Percentiles rank a stretch among this genome's conserved stretches.
phyloP scores from a whole-genome alignment of 2,329 filamentous ascomycete genomes.

The Biscogniauxia mediterranea region DNA sequence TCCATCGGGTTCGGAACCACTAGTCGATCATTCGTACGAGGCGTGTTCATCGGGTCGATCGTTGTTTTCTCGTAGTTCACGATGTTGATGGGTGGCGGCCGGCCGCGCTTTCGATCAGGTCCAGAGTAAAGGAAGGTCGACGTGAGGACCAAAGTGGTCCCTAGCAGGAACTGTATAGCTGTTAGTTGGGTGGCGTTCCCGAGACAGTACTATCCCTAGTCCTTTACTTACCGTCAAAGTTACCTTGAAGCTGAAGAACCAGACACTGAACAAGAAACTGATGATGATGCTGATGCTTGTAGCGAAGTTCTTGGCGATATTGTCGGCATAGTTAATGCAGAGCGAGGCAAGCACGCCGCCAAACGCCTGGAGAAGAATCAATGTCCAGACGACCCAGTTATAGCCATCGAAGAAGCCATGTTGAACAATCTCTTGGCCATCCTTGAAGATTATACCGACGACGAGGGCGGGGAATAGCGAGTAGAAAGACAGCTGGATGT shows the following conservation, averaged over 20 bases:
- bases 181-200: conserved; percentile 2
- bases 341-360: conserved; percentile 83
- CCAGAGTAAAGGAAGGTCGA: conserved; percentile 84
- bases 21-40: conserved; percentile 28
- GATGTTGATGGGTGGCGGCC: conserved; percentile 66
- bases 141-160: conserved; percentile 73
- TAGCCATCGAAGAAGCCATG: conserved; percentile 94
- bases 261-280: conserved; percentile 80
- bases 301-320: conserved; percentile 91
- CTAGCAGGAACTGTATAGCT: conserved; percentile 68
- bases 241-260: conserved; percentile 78
- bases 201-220: not conserved
- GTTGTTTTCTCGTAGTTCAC: conserved; percentile 75
- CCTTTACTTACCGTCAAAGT: conserved; percentile 63
- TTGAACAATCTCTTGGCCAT: conserved; percentile 78
- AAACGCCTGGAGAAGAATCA: conserved; percentile 76
- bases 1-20: conserved; percentile 32
- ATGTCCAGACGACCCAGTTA: conserved; percentile 86
- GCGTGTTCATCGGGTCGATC: conserved; percentile 45
- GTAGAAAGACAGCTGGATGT: conserved; percentile 92
- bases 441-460: conserved; percentile 81
- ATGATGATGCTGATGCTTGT: conserved; percentile 89
- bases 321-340: conserved; percentile 80
- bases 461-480: conserved; percentile 87
- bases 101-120: conserved; percentile 57